These are phyloP conservation scores for Wallacemonas sp. DNA, from an alignment of 208 protist species.

Conservation along the genomic window DNA sequence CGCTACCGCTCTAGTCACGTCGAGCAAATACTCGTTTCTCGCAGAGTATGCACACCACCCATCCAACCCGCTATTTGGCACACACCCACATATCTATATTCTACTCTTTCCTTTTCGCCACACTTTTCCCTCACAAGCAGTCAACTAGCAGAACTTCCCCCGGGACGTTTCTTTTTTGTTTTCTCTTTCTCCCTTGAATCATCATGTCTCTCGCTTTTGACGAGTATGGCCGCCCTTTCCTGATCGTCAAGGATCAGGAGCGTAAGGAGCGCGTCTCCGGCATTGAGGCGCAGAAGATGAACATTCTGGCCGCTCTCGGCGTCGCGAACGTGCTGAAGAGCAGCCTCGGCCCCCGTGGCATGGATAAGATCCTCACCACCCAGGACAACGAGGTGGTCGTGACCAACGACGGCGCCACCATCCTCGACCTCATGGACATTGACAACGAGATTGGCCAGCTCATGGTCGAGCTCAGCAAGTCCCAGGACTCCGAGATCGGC, in stretches of 20 bases:
- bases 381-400: slow-evolving; percentile 99
- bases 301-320: slow-evolving; percentile 98
- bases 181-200: background rate
- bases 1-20: no score
- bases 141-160: no score
- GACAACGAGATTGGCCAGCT: slow-evolving; percentile 99
- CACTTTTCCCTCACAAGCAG: no score
- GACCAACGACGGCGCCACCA: slow-evolving; percentile 99
- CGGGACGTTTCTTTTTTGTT: no score
- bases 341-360: slow-evolving; percentile 97
- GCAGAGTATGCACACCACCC: no score
- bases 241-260: slow-evolving; percentile 98
- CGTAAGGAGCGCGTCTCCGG: slow-evolving; percentile 95
- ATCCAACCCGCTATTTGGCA: no score
- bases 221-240: slow-evolving; percentile 99
- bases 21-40: no score
- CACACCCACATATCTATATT: no score
- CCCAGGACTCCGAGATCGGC: slow-evolving; percentile 99
- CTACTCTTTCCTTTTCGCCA: no score
- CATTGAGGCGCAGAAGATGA: slow-evolving; percentile 98
- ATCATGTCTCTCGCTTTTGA: slow-evolving; percentile 98
- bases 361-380: slow-evolving; percentile 98
- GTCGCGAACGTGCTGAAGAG: slow-evolving; percentile 97
- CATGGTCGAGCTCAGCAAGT: slow-evolving; percentile 99
- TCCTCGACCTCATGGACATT: slow-evolving; percentile 98